phyloP scores from a whole-genome alignment of 768 basidiomycete species.

The Boletus rubropictus region DNA sequence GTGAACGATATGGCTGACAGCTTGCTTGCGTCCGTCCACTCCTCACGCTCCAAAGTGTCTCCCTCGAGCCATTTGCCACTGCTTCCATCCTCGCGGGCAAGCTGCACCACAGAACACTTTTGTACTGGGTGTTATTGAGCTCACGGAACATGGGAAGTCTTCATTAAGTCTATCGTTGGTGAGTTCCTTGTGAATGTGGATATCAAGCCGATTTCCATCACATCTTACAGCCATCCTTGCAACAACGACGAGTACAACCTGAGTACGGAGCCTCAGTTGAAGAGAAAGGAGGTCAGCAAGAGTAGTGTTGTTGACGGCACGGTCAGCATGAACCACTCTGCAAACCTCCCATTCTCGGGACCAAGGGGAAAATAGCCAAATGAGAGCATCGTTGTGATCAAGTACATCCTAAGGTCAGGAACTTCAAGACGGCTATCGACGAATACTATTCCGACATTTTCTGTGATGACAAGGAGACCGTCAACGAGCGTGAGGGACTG shows the following conservation, averaged over 20 bases:
- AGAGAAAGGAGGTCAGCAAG: slow-evolving; percentile 98
- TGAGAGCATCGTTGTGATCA: slow-evolving; percentile 98
- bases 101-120: slow-evolving; percentile 98
- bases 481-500: slow-evolving; percentile 98
- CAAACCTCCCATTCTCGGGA: slow-evolving; percentile 64
- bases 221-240: slow-evolving; percentile 97
- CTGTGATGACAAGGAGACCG: slow-evolving; percentile 89
- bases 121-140: slow-evolving; percentile 88
- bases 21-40: slow-evolving; percentile 74
- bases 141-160: slow-evolving; percentile 81
- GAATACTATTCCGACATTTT: slow-evolving; percentile 98
- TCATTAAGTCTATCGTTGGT: no score
- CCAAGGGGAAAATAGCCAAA: slow-evolving; percentile 57
- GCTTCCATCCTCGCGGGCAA: slow-evolving; percentile 92
- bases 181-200: slow-evolving; percentile 99
- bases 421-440: slow-evolving; percentile 98
- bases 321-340: slow-evolving; percentile 89
- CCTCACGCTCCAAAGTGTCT: slow-evolving; percentile 88
- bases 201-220: slow-evolving; percentile 95
- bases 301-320: slow-evolving; percentile 96
- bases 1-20: slow-evolving; percentile 93
- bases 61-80: slow-evolving; percentile 95
- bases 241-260: slow-evolving; percentile 97
- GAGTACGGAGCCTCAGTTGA: slow-evolving; percentile 87
- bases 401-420: slow-evolving; percentile 93